Evolutionary conservation across 371 early-diverging fungal genomes (phyloP).

Genomic region (Mucor mucedo): DNA sequence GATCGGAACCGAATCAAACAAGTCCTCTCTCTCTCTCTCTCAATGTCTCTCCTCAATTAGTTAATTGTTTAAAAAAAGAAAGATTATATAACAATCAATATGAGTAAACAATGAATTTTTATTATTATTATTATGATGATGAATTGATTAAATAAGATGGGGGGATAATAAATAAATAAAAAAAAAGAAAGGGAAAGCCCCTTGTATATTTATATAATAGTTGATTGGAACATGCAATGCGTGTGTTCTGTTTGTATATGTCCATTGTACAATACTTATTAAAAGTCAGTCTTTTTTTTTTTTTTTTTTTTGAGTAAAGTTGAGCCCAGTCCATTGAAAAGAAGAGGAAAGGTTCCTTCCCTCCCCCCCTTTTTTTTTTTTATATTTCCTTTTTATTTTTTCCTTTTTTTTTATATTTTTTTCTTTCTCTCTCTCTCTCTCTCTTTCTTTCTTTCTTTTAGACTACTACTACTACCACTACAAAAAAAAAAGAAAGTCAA

Average conservation of each 20-base stretch:
- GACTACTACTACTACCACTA: too few relatives aligned
- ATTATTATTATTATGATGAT: background rate
- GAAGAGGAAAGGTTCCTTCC: background rate
- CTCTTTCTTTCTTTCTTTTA: background rate
- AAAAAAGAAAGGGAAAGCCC: background rate
- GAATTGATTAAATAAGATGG: too few relatives aligned
- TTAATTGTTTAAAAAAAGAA: too few relatives aligned
- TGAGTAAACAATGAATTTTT: background rate
- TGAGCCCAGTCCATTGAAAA: conserved; percentile 34
- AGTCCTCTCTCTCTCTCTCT: too few relatives aligned
- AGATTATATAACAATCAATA: background rate
- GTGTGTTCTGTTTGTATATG: conserved; percentile 18
- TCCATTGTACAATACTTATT: conserved; percentile 21
- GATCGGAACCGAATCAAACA: background rate
- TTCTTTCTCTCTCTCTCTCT: background rate
- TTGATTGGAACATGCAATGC: conserved; percentile 25
- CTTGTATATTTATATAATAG: conserved; percentile 1
- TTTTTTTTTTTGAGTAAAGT: background rate
- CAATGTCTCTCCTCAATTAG: too few relatives aligned
- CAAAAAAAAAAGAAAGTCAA: too few relatives aligned
- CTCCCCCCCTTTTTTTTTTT: conserved; percentile 8
- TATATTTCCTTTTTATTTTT: conserved; percentile 12
- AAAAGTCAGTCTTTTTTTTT: conserved; percentile 20
- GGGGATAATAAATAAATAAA: background rate
- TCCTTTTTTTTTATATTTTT: background rate